Base-by-base conservation (phyloP, 192 early-diverging fungal species). In the Piromyces sp. region DNA sequence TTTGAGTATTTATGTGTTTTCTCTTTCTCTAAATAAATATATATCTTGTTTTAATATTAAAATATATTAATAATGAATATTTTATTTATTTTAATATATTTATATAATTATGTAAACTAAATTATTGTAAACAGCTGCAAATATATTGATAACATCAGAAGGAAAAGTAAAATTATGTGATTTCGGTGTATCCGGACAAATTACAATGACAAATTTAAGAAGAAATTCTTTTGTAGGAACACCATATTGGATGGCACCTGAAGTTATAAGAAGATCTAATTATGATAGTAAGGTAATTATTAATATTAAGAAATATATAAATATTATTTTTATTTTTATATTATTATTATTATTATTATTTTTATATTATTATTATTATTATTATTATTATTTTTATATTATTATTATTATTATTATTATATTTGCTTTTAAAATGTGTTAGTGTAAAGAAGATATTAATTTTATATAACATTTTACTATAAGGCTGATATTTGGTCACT, bases 401-500 rank as follows among this genome's bases (percentile, higher is more conserved):
- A n/a, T n/a, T n/a, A n/a, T n/a, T n/a, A n/a, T n/a, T n/a, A n/a
- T n/a, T n/a, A n/a, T n/a, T n/a, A n/a, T n/a, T n/a, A n/a, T n/a
- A n/a, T n/a, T n/a, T n/a, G n/a, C n/a, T n/a, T n/a, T n/a, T n/a
- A n/a, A n/a, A 7, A 36, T 36, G 12, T 36, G 12, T 36, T 36
- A 36, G 12, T 36, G 4, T 36, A 36, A 4, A 36, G 12, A 7
- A 7, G 12, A 36, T 36, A 7, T 36, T 36, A 4, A 36, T 36
- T 36, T 36, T 30, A 26, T 29, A 17, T 51, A 29, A 5, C 26
- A 30, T 36, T 16, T 79, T 4, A 30, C 29, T 5, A 79, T 16
- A 84, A 95, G 92, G 95, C 95, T n/a, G 98, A 99, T 86, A 96
- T 99, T 40, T 99, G 98, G 98, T 98, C 96, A 0, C 89, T 99